Evolutionary conservation across 768 basidiomycete species (phyloP).

Genomic region (Termitomyces sp.): DNA sequence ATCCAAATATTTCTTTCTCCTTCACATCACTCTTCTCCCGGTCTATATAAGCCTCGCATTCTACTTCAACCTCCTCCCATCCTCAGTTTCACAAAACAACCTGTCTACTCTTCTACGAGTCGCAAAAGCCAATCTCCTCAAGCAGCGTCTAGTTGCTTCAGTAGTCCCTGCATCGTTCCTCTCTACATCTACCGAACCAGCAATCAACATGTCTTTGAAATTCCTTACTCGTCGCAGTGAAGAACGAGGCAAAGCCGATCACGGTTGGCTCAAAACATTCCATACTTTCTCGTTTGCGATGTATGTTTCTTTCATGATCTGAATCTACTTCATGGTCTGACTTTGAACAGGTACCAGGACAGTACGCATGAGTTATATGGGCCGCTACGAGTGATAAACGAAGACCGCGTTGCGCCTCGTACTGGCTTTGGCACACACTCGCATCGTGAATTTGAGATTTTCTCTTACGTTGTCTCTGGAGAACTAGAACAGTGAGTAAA

Average conservation of each 20-base stretch:
- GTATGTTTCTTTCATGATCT: constrained; percentile 34
- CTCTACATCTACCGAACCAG: constrained; percentile 3
- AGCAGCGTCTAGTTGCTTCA: constrained; percentile 19
- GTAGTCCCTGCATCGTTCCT: constrained; percentile 7
- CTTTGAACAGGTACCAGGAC: constrained; percentile 53
- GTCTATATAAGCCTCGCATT: constrained; percentile 39
- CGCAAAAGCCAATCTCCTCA: constrained; percentile 30
- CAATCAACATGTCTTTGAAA: constrained; percentile 26
- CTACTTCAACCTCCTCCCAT: constrained; percentile 28
- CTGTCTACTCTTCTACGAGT: constrained; percentile 37
- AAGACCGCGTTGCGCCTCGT: constrained; percentile 74
- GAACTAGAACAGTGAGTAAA: constrained; percentile 73
- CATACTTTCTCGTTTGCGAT: constrained; percentile 78
- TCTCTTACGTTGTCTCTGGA: constrained; percentile 80
- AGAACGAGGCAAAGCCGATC: constrained; percentile 70
- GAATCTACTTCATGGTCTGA: background rate
- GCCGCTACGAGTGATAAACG: constrained; percentile 85
- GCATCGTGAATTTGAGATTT: constrained; percentile 88
- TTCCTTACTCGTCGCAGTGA: constrained; percentile 55
- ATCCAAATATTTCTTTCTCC: constrained; percentile 25
- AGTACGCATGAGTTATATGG: constrained; percentile 59
- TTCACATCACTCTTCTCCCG: constrained; percentile 36
- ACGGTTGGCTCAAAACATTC: constrained; percentile 86
- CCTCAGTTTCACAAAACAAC: constrained; percentile 20
- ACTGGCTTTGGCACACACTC: constrained; percentile 86